Evolutionary conservation across 2,329 filamentous ascomycete species (phyloP).

Genomic region (Davidsoniella eucalypti): DNA sequence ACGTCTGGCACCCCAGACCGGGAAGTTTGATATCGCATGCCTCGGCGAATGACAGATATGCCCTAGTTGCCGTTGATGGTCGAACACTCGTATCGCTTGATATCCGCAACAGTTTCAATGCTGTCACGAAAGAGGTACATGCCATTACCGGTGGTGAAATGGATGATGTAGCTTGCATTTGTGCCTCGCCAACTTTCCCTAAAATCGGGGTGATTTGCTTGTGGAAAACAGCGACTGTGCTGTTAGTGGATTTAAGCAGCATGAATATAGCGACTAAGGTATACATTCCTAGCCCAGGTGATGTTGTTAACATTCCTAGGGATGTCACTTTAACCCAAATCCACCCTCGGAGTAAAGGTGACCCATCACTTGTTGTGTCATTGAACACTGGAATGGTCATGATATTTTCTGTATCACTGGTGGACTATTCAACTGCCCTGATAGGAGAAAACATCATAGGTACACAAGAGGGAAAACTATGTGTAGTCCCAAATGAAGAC

Average conservation of each 20-base stretch:
- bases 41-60: slow-evolving; percentile 52
- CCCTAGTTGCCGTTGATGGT: slow-evolving; percentile 63
- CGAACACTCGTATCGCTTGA: slow-evolving; percentile 54
- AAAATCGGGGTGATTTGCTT: slow-evolving; percentile 68
- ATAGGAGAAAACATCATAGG: slow-evolving; percentile 31
- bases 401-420: slow-evolving; percentile 55
- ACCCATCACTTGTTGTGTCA: slow-evolving; percentile 69
- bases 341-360: slow-evolving; percentile 38
- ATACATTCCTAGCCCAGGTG: slow-evolving; percentile 39
- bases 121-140: slow-evolving; percentile 34
- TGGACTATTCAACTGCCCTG: slow-evolving; percentile 42
- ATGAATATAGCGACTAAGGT: slow-evolving; percentile 51
- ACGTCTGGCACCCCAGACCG: slow-evolving; percentile 36
- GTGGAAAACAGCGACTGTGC: slow-evolving; percentile 69
- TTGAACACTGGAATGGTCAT: slow-evolving; percentile 87
- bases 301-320: slow-evolving; percentile 64
- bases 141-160: slow-evolving; percentile 26
- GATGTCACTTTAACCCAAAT: slow-evolving; percentile 68
- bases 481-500: slow-evolving; percentile 55
- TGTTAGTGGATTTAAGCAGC: slow-evolving; percentile 51
- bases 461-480: slow-evolving; percentile 62
- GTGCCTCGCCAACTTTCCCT: slow-evolving; percentile 47
- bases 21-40: slow-evolving; percentile 55
- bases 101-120: slow-evolving; percentile 38
- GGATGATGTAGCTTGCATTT: slow-evolving; percentile 74